Percentiles rank a stretch among this genome's conserved stretches.
Evolutionary conservation across 2,329 filamentous ascomycete genomes (phyloP).

Genomic region (Trichoderma simmonsii): DNA sequence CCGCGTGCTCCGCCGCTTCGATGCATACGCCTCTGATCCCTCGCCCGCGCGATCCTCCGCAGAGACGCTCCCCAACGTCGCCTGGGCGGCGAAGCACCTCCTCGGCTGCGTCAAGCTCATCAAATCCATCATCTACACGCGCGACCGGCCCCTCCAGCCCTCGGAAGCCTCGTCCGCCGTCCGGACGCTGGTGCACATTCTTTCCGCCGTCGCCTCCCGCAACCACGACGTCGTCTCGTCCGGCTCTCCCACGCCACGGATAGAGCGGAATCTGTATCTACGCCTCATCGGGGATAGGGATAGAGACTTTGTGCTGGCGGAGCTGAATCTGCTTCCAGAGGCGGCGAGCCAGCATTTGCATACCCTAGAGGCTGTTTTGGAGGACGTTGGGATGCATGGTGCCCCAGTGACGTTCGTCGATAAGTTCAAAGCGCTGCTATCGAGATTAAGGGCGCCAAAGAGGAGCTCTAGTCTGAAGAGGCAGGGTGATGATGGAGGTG

Average conservation of each 20-base stretch:
- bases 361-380: slow-evolving; percentile 34
- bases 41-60: not conserved
- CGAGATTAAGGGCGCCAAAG: slow-evolving; percentile 30
- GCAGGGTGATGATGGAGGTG: slow-evolving; percentile 18
- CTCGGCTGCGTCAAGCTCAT: slow-evolving; percentile 43
- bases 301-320: slow-evolving; percentile 44
- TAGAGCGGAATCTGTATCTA: slow-evolving; percentile 46
- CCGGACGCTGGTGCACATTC: slow-evolving; percentile 46
- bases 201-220: slow-evolving; percentile 42
- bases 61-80: slow-evolving; percentile 39
- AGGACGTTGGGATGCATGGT: slow-evolving; percentile 33
- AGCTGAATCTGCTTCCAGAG: slow-evolving; percentile 43
- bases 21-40: slow-evolving; percentile 26
- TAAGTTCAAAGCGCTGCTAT: slow-evolving; percentile 33
- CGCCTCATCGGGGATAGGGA: slow-evolving; percentile 46
- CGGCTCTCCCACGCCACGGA: slow-evolving; percentile 25
- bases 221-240: slow-evolving; percentile 33
- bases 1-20: slow-evolving; percentile 45
- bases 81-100: slow-evolving; percentile 51
- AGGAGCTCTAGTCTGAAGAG: slow-evolving; percentile 34
- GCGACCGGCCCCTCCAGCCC: slow-evolving; percentile 35
- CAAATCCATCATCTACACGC: slow-evolving; percentile 38
- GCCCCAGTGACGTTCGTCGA: slow-evolving; percentile 37
- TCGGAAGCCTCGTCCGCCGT: slow-evolving; percentile 45
- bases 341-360: slow-evolving; percentile 43